These are phyloP conservation scores for Lagerstroemia speciosa DNA, from an alignment of 345 rosid genomes.

Conservation along the genomic window DNA sequence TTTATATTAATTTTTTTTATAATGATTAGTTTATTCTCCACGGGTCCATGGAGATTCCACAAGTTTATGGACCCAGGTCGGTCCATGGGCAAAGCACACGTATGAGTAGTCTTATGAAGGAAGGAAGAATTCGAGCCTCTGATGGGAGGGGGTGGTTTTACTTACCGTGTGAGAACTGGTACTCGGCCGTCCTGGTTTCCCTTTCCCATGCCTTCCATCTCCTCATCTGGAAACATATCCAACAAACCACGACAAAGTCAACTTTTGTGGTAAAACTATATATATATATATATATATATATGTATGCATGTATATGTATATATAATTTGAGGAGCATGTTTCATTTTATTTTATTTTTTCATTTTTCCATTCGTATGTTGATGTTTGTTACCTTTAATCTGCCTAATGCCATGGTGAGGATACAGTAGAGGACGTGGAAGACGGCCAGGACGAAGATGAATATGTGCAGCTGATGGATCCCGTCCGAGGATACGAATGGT, in stretches of 20 bases:
- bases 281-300: no score
- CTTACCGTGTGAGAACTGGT: constrained; percentile 64
- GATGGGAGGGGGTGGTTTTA: background rate
- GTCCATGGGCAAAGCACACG: no score
- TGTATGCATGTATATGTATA: no score
- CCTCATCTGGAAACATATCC: constrained; percentile 48
- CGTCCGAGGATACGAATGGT: constrained; percentile 70
- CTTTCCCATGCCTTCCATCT: constrained; percentile 85
- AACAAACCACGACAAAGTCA: background rate
- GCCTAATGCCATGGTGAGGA: constrained; percentile 64
- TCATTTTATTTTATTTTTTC: background rate
- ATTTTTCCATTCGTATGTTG: background rate
- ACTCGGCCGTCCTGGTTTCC: constrained; percentile 76
- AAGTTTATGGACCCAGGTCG: no score
- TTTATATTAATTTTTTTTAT: no score
- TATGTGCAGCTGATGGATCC: constrained; percentile 82
- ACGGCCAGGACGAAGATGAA: constrained; percentile 83
- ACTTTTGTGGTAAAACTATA: background rate
- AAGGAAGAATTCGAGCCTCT: background rate
- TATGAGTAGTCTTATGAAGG: no score
- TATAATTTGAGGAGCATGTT: background rate
- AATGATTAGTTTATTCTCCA: no score
- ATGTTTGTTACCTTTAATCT: constrained; percentile 47
- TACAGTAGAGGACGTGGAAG: constrained; percentile 68
- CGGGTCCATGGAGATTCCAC: no score